Evolutionary conservation across 257 asterid species (phyloP).

Genomic region (Lantana camara): DNA sequence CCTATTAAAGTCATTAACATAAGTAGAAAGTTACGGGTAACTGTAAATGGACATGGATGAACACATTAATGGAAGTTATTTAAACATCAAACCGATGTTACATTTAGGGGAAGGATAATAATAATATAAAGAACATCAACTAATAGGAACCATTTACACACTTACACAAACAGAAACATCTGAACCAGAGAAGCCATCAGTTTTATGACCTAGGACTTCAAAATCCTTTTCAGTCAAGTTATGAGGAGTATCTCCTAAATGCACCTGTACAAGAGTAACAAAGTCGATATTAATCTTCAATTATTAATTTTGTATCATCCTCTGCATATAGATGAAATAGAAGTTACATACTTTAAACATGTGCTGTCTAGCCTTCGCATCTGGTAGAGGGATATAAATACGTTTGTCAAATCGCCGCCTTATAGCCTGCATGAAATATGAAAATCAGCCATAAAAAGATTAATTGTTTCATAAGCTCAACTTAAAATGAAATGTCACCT

Average conservation of each 20-base stretch:
- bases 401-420: conserved; percentile 97
- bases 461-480: conserved; percentile 2
- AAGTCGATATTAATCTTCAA: not conserved
- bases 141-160: conserved; percentile 4
- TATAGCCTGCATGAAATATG: conserved; percentile 59
- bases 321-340: conserved; percentile 15
- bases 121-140: not conserved
- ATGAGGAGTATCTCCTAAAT: conserved; percentile 83
- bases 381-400: conserved; percentile 95
- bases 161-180: conserved; percentile 85
- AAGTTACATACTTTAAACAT: conserved; percentile 78
- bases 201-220: conserved; percentile 60
- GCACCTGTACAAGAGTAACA: conserved; percentile 51
- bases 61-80: not conserved
- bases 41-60: not conserved
- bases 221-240: conserved; percentile 70
- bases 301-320: not conserved
- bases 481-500: conserved; percentile 51
- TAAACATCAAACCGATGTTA: no score
- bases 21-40: not conserved
- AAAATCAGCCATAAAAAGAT: not conserved
- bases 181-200: conserved; percentile 84
- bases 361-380: conserved; percentile 89
- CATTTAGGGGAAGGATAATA: no score
- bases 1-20: conserved; percentile 49